Percentiles rank a stretch among this genome's conserved stretches.
phyloP scores from a whole-genome alignment of 768 basidiomycete genomes.

The Lanmaoa rubissima region DNA sequence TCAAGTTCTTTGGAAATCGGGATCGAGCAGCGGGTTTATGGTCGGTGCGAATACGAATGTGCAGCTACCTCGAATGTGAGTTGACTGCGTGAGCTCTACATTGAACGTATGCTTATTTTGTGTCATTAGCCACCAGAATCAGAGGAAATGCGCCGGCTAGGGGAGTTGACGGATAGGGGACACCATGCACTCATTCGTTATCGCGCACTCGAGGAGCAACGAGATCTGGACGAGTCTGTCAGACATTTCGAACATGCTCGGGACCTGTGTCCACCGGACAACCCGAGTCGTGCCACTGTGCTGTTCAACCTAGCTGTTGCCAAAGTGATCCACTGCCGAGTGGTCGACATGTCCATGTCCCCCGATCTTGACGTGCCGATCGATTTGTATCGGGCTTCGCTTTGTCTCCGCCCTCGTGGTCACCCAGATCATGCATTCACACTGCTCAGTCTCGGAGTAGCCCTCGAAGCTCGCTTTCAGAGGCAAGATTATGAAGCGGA shows the following conservation, averaged over 20 bases:
- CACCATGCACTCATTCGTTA: background rate
- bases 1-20: background rate
- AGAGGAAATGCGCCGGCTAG: background rate
- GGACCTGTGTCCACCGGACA: background rate
- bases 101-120: background rate
- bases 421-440: background rate
- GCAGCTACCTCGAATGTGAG: background rate
- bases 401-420: background rate
- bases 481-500: background rate
- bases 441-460: background rate
- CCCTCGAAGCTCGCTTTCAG: background rate
- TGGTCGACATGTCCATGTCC: background rate
- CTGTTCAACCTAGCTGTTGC: background rate
- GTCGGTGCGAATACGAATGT: background rate
- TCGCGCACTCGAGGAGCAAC: background rate
- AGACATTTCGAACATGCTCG: background rate
- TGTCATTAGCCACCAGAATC: background rate
- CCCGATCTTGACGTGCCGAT: background rate
- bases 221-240: background rate
- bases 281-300: background rate
- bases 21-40: background rate
- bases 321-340: background rate
- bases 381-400: background rate
- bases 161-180: background rate
- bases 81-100: background rate